Evolutionary conservation across 768 basidiomycete genomes (phyloP), one percentile per base, ranked within the genome.

Genomic region (Suillus hirtellus): DNA sequence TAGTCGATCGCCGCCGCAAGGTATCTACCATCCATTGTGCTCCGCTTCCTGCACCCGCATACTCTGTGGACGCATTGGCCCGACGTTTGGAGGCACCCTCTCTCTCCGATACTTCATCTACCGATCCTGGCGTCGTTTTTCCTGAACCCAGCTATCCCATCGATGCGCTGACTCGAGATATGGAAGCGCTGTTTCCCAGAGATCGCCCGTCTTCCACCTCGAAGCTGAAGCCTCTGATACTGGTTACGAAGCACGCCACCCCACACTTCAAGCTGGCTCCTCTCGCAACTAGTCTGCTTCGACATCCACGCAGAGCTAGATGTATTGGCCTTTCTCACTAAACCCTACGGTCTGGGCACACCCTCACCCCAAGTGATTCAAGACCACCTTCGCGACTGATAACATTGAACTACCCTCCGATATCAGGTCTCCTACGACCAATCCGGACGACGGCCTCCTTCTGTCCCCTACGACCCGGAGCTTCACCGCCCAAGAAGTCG

Each of bases 391-490:
- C 27, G 9, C 47, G 21, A 19, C 38, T 38, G 12, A 4, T 14
- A 3, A 15, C 24, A 15, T 9, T 24, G 24, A 44, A 0, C 27
- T 50, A 50, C 49, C 1, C 8, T 17, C 49, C 49, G 27, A 19
- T 17, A 27, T 9, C 24, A 50, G 49, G 49, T 50, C 49, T 17
- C 49, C 49, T 50, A 50, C 49, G 27, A 50, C 49, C 49, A 31
- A 50, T 31, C 8, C 17, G 27, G 49, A 50, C 27, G 27, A 50
- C 7, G 49, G 49, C 49, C 24, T 50, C 49, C 47, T 24, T 49
- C 47, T 21, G 47, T 49, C 47, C 47, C 49, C 27, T 50, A 50
- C 49, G 49, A 50, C 49, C 49, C 8, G 27, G 49, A 31, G 49
- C 49, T 50, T 50, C 49, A 27, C 49, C 49, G 49, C 49, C 27